phyloP scores from a whole-genome alignment of 2,329 filamentous ascomycete species.

The Pyrenochaeta sp. region DNA sequence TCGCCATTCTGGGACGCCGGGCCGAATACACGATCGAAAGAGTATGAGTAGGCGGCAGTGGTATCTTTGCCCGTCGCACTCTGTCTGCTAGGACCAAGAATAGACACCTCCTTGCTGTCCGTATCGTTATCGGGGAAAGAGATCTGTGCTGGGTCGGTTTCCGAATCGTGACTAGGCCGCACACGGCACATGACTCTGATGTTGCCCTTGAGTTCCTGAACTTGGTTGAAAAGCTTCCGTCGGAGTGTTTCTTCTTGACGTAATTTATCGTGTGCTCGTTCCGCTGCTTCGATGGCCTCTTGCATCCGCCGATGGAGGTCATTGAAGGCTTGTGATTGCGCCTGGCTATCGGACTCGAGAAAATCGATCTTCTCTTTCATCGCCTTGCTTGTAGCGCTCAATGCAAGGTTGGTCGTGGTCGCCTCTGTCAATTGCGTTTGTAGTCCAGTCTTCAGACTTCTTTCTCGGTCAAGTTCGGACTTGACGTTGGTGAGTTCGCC shows the following conservation, averaged over 20 bases:
- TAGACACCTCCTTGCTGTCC: constrained; percentile 85
- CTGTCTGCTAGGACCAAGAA: constrained; percentile 84
- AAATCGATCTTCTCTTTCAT: constrained; percentile 86
- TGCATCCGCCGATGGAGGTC: constrained; percentile 82
- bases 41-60: constrained; percentile 83
- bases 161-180: constrained; percentile 72
- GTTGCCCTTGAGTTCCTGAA: constrained; percentile 97
- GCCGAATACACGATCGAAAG: constrained; percentile 92
- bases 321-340: constrained; percentile 85
- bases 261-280: constrained; percentile 79
- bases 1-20: constrained; percentile 80
- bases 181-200: constrained; percentile 98
- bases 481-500: constrained; percentile 60
- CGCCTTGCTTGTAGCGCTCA: constrained; percentile 79
- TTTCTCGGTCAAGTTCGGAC: constrained; percentile 63
- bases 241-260: constrained; percentile 90
- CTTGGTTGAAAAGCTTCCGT: constrained; percentile 93
- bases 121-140: constrained; percentile 80
- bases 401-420: constrained; percentile 55
- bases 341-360: constrained; percentile 87
- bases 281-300: constrained; percentile 75
- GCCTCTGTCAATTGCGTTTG: constrained; percentile 61
- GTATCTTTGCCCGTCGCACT: constrained; percentile 79
- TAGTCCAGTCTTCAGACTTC: constrained; percentile 65
- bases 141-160: constrained; percentile 74